Conservation (phyloP, 768 basidiomycete genomes). For the Tylopilus subfusipes region DNA sequence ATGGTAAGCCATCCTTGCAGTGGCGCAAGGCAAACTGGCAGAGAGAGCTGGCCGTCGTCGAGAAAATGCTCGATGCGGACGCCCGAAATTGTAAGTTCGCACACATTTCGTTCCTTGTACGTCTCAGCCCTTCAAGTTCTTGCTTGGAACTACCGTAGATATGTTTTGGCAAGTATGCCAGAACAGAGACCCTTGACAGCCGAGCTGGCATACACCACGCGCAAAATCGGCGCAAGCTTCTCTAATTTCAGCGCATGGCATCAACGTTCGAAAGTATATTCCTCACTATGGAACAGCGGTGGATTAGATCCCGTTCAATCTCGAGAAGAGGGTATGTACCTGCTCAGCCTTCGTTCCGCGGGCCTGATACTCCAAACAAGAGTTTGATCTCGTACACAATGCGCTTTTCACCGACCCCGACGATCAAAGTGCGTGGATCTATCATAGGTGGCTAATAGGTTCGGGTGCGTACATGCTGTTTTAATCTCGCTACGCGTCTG, state of each 20-base stretch:
- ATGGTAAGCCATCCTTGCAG: conserved; percentile 42
- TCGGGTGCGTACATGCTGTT: conserved; percentile 45
- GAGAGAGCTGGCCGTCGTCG: conserved; percentile 80
- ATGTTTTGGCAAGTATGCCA: conserved; percentile 72
- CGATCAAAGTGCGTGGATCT: conserved; percentile 97
- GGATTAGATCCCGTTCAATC: conserved; percentile 50
- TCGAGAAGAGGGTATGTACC: conserved; percentile 62
- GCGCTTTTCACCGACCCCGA: conserved; percentile 96
- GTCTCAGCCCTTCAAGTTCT: conserved; percentile 56
- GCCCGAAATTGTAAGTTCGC: conserved; percentile 79
- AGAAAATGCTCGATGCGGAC: conserved; percentile 90
- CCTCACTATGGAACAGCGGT: conserved; percentile 60
- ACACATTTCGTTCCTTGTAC: neutral
- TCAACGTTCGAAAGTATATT: conserved; percentile 81
- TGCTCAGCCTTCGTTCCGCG: neutral
- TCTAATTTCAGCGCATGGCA: conserved; percentile 99
- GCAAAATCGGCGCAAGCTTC: conserved; percentile 91
- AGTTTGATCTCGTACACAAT: conserved; percentile 88
- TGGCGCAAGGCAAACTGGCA: conserved; percentile 86
- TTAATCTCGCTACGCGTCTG: neutral
- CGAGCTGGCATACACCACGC: conserved; percentile 84
- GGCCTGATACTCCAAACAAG: conserved; percentile 38
- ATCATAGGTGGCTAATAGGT: conserved; percentile 96
- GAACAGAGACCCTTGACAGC: conserved; percentile 48
- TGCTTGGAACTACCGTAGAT: conserved; percentile 93